Evolutionary conservation across 805 yeast genomes (phyloP).

Genomic region (Myxozyma neotropica): DNA sequence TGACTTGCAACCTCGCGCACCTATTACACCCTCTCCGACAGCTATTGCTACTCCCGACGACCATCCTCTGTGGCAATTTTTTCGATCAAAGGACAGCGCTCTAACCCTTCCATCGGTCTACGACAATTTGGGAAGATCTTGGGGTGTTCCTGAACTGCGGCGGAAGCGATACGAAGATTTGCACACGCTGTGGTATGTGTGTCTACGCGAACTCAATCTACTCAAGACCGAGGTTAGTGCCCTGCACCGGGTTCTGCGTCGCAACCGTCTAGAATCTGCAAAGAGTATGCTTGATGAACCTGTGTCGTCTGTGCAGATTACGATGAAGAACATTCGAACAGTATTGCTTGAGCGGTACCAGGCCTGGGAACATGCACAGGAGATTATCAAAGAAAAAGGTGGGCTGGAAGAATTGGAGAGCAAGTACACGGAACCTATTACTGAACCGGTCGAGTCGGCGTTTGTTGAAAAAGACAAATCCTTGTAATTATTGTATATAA

Average conservation of each 20-base stretch:
- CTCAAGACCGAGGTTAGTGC: slow-evolving; percentile 74
- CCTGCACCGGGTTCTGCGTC: slow-evolving; percentile 44
- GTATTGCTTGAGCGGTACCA: slow-evolving; percentile 84
- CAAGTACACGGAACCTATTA: background rate
- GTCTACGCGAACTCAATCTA: slow-evolving; percentile 79
- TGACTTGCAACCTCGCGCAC: slow-evolving; percentile 48
- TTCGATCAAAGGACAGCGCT: slow-evolving; percentile 51
- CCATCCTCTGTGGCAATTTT: slow-evolving; percentile 96
- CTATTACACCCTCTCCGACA: slow-evolving; percentile 88
- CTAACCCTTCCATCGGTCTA: slow-evolving; percentile 61
- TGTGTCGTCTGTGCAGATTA: slow-evolving; percentile 6
- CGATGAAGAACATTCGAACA: slow-evolving; percentile 76
- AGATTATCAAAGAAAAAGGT: background rate
- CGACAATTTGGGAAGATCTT: slow-evolving; percentile 58
- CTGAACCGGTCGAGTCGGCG: background rate
- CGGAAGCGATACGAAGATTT: slow-evolving; percentile 89
- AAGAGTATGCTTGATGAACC: slow-evolving; percentile 44
- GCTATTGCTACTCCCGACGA: slow-evolving; percentile 61
- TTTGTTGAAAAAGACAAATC: background rate
- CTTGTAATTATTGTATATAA: background rate
- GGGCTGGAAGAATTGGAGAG: background rate
- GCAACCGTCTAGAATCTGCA: slow-evolving; percentile 40
- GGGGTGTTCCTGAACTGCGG: slow-evolving; percentile 88
- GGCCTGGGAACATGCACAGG: slow-evolving; percentile 59
- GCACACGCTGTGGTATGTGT: slow-evolving; percentile 87